Conservation (phyloP, 331 rosid species). For the Saraca asoca region DNA sequence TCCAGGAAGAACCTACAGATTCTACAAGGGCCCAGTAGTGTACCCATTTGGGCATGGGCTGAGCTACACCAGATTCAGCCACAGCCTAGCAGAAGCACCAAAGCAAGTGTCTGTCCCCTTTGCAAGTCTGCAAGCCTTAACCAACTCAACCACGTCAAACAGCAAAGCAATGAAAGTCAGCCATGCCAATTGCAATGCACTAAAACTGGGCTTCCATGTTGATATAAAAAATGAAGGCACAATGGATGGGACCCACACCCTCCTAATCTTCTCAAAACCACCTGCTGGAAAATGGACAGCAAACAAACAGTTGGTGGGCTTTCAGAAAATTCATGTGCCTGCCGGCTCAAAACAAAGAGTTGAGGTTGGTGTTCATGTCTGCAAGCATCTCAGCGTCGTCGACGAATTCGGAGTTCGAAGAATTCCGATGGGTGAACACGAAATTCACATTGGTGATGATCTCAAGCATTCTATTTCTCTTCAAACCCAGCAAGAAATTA, state of each 20-base stretch:
- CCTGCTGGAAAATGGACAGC: conserved; percentile 48
- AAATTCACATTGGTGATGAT: conserved; percentile 72
- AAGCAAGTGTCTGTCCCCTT: conserved; percentile 40
- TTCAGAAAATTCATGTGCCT: conserved; percentile 55
- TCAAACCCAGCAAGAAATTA: conserved; percentile 35
- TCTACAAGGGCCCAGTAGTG: conserved; percentile 86
- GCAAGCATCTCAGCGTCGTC: conserved; percentile 71
- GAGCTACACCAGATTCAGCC: conserved; percentile 66
- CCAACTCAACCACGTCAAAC: conserved; percentile 43
- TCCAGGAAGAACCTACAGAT: conserved; percentile 89
- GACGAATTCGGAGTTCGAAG: conserved; percentile 73
- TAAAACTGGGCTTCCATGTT: conserved; percentile 41
- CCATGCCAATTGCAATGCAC: conserved; percentile 51
- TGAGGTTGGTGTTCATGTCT: conserved; percentile 55
- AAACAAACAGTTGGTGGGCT: conserved; percentile 56
- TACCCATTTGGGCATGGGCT: conserved; percentile 81
- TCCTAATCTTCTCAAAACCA: conserved; percentile 57
- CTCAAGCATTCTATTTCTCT: conserved; percentile 59
- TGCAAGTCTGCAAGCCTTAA: conserved; percentile 11
- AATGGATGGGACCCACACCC: conserved; percentile 72
- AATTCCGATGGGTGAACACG: conserved; percentile 79
- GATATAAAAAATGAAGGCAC: conserved; percentile 66
- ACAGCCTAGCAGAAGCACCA: conserved; percentile 51
- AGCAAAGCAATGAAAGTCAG: conserved; percentile 43
- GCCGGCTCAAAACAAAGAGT: conserved; percentile 58